A percentile compares a stretch with the other conserved stretches of the same genome.
Conservation (phyloP, 2,329 filamentous ascomycete genomes). For the Botryotinia convoluta region DNA sequence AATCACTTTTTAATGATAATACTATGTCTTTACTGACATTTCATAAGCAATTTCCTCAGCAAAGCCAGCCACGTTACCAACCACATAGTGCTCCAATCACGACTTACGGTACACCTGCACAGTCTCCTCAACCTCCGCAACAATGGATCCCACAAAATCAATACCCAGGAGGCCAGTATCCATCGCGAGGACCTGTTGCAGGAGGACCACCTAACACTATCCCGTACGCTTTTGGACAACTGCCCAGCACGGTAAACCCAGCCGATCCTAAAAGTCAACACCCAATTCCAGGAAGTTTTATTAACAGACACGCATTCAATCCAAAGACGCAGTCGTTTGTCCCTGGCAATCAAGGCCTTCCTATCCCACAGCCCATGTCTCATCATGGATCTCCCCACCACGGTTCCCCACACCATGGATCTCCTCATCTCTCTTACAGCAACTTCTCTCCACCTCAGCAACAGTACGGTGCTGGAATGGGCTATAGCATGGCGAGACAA, state of each 20-base stretch:
- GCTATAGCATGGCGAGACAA: slow-evolving; percentile 40
- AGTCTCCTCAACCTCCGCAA: slow-evolving; percentile 34
- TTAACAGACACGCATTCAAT: slow-evolving; percentile 80
- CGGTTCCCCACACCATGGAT: slow-evolving; percentile 37
- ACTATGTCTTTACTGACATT: slow-evolving; percentile 19
- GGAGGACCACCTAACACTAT: slow-evolving; percentile 38
- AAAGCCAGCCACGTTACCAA: slow-evolving; percentile 35
- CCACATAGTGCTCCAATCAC: slow-evolving; percentile 38
- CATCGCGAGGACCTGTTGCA: slow-evolving; percentile 30
- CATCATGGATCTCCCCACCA: slow-evolving; percentile 38
- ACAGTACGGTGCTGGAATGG: slow-evolving; percentile 37
- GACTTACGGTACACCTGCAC: slow-evolving; percentile 37
- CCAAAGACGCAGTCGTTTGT: slow-evolving; percentile 92
- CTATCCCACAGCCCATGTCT: slow-evolving; percentile 44
- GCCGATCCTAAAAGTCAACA: slow-evolving; percentile 74
- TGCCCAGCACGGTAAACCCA: slow-evolving; percentile 67
- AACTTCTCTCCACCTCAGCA: slow-evolving; percentile 36
- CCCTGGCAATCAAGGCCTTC: slow-evolving; percentile 56
- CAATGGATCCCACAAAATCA: slow-evolving; percentile 35
- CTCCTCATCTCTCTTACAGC: slow-evolving; percentile 47
- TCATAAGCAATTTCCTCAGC: slow-evolving; percentile 35
- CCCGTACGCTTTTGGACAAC: slow-evolving; percentile 76
- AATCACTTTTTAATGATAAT: not conserved
- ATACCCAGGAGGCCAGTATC: slow-evolving; percentile 36
- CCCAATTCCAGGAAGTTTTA: slow-evolving; percentile 76